Conservation (phyloP, 192 early-diverging fungal genomes). For the Powellomyces hirtus region DNA sequence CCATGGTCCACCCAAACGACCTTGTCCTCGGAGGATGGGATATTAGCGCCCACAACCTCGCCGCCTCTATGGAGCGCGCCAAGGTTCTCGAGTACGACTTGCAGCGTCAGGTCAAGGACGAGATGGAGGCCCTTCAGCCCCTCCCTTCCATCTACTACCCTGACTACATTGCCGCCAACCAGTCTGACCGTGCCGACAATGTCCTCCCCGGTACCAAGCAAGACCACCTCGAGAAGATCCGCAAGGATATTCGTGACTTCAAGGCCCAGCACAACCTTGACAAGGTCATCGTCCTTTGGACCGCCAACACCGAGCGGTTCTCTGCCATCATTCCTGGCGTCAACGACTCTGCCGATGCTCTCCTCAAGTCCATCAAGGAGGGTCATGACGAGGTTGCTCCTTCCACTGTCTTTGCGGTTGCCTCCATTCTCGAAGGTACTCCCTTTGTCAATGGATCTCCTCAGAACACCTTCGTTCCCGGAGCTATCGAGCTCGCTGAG, state of each 20-base stretch:
- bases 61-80: constrained; percentile 91
- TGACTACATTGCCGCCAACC: constrained; percentile 99
- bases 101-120: constrained; percentile 85
- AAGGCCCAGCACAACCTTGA: constrained; percentile 85
- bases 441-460: constrained; percentile 99
- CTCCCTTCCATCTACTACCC: constrained; percentile 98
- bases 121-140: constrained; percentile 79
- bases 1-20: constrained; percentile 97
- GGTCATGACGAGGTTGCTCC: constrained; percentile 93
- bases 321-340: constrained; percentile 82
- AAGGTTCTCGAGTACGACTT: constrained; percentile 94
- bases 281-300: constrained; percentile 96
- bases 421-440: constrained; percentile 90
- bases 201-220: constrained; percentile 81
- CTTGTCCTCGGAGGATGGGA: constrained; percentile 99
- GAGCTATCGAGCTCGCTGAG: constrained; percentile 85
- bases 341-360: constrained; percentile 94
- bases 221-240: constrained; percentile 89
- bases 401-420: constrained; percentile 94
- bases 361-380: constrained; percentile 74
- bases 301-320: constrained; percentile 98
- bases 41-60: constrained; percentile 83
- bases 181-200: constrained; percentile 95
- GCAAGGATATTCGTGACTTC: constrained; percentile 92
- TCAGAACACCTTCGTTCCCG: constrained; percentile 99